Conservation (phyloP, 2,329 filamentous ascomycete genomes). For the Metarhizium brunneum region DNA sequence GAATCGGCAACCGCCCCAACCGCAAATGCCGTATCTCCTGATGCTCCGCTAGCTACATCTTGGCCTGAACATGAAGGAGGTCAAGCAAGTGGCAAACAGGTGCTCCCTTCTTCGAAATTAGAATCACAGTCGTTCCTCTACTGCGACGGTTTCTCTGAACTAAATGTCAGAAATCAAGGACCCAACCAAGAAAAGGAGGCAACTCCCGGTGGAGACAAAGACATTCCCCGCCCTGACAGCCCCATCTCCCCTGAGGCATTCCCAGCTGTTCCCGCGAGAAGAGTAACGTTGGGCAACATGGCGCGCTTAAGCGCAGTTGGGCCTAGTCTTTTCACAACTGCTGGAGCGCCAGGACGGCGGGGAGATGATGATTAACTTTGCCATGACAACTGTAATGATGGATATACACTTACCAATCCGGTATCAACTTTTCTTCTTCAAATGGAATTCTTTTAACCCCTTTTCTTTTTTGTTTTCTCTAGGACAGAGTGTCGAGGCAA, state of each 20-base stretch:
- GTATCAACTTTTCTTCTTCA: neutral
- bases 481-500: neutral
- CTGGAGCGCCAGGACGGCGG: constrained; percentile 25
- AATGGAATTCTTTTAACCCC: neutral
- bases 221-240: constrained; percentile 32
- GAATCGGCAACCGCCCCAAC: constrained; percentile 12
- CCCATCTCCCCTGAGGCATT: constrained; percentile 26
- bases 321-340: constrained; percentile 13
- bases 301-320: constrained; percentile 28
- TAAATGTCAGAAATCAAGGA: neutral
- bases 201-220: constrained; percentile 11
- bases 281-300: constrained; percentile 23
- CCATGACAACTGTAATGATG: neutral
- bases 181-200: constrained; percentile 4
- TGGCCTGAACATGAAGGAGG: neutral
- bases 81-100: neutral
- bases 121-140: constrained; percentile 7
- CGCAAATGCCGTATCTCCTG: neutral
- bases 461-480: neutral
- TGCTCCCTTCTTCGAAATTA: constrained; percentile 7
- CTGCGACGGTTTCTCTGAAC: constrained; percentile 3
- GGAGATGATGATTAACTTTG: constrained; percentile 28
- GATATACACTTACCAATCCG: neutral
- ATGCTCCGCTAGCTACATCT: neutral
- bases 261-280: constrained; percentile 13